Conservation (phyloP, 179 eudicot genomes). For the Silene vulgaris region DNA sequence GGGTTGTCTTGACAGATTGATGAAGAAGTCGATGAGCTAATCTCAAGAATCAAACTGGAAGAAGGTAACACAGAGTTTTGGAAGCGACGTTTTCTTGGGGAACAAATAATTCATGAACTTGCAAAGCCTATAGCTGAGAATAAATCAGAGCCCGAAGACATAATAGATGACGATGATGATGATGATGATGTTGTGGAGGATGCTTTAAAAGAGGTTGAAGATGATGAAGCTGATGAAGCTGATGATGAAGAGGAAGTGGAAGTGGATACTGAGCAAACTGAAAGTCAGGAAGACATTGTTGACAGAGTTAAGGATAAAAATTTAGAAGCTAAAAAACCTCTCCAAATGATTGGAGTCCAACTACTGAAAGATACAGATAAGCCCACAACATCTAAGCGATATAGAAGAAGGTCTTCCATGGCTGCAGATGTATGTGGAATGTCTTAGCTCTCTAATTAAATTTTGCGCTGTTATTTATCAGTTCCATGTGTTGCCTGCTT, state of each 20-base stretch:
- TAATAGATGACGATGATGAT: slow-evolving; percentile 48
- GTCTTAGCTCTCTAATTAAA: slow-evolving; percentile 9
- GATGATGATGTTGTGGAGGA: slow-evolving; percentile 65
- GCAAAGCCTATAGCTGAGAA: slow-evolving; percentile 40
- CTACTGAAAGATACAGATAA: slow-evolving; percentile 67
- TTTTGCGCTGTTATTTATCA: not conserved
- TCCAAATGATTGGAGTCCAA: slow-evolving; percentile 91
- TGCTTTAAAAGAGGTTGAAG: slow-evolving; percentile 55
- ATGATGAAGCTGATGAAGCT: slow-evolving; percentile 64
- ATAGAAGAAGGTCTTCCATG: slow-evolving; percentile 48
- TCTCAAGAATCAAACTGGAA: slow-evolving; percentile 79
- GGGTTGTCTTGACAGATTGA: slow-evolving; percentile 50
- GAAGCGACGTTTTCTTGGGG: slow-evolving; percentile 95
- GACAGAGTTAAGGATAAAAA: slow-evolving; percentile 75
- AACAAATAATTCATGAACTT: slow-evolving; percentile 44
- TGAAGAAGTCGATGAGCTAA: slow-evolving; percentile 83
- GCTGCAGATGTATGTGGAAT: slow-evolving; percentile 49
- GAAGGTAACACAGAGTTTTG: slow-evolving; percentile 98
- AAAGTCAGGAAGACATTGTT: slow-evolving; percentile 28
- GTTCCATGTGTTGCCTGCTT: slow-evolving; percentile 7
- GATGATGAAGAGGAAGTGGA: slow-evolving; percentile 75
- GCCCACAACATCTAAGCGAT: slow-evolving; percentile 50
- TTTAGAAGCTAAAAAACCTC: slow-evolving; percentile 69
- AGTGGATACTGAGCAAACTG: slow-evolving; percentile 34
- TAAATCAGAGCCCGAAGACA: slow-evolving; percentile 43